Evolutionary conservation across 805 yeast species (phyloP).

Genomic region (Candida ulmi): DNA sequence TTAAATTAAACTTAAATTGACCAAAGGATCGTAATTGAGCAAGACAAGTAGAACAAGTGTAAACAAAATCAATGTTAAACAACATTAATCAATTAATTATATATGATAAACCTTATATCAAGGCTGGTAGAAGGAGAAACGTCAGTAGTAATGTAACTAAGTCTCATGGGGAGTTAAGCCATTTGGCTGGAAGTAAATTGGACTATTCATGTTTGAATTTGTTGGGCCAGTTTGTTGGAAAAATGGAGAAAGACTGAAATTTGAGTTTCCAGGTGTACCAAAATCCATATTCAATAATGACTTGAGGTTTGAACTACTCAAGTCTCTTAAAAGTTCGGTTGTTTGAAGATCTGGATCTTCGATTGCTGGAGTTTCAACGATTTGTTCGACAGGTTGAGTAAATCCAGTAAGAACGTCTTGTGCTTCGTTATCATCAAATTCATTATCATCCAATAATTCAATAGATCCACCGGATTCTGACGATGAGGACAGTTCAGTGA

Average conservation of each 20-base stretch:
- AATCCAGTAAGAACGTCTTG: not conserved
- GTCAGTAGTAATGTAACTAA: too few species aligned
- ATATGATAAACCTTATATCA: too few species aligned
- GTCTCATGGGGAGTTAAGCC: not conserved
- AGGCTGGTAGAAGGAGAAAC: too few species aligned
- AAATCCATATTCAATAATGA: not conserved
- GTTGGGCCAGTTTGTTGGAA: not conserved
- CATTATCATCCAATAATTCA: constrained; percentile 1
- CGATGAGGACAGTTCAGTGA: not conserved
- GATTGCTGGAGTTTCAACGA: not conserved
- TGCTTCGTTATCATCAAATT: not conserved
- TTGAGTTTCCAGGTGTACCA: not conserved
- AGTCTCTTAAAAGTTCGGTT: not conserved
- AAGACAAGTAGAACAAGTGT: too few species aligned
- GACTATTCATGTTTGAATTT: not conserved
- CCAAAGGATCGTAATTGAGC: too few species aligned
- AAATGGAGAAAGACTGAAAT: too few species aligned
- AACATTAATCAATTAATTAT: too few species aligned
- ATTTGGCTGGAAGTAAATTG: not conserved
- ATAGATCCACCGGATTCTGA: not conserved
- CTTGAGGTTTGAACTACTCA: not conserved
- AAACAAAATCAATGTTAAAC: too few species aligned
- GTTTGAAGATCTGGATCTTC: not conserved
- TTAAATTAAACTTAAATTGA: too few species aligned
- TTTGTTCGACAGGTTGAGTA: too few species aligned